phyloP scores from a whole-genome alignment of 805 yeast species.

The Lachancea lanzarotensis region DNA sequence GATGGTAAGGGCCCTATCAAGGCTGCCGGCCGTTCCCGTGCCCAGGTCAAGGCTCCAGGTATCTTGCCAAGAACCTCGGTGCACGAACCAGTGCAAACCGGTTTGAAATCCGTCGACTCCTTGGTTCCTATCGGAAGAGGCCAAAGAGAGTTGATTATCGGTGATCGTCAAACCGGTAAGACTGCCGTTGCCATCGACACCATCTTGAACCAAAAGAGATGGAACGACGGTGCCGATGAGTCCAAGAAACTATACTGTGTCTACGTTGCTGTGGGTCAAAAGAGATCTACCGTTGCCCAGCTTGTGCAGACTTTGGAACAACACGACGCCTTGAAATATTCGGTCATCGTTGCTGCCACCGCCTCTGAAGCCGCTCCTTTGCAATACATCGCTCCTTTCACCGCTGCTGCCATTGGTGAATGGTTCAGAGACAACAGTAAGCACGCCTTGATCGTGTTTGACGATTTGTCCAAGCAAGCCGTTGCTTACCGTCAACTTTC shows the following conservation, averaged over 20 bases:
- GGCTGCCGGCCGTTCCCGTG: constrained; percentile 79
- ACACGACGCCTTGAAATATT: constrained; percentile 94
- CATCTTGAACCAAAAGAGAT: constrained; percentile 97
- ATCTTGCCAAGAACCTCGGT: constrained; percentile 98
- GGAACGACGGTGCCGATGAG: constrained; percentile 95
- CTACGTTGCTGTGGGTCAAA: constrained; percentile 99
- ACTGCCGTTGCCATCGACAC: constrained; percentile 98
- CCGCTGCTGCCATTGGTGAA: constrained; percentile 99
- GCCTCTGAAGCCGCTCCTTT: constrained; percentile 99
- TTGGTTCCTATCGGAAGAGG: constrained; percentile 99
- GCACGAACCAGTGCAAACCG: constrained; percentile 99
- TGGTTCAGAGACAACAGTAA: constrained; percentile 99
- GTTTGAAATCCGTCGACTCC: constrained; percentile 98
- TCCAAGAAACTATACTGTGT: constrained; percentile 98
- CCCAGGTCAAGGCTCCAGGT: constrained; percentile 99
- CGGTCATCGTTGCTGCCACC: constrained; percentile 98
- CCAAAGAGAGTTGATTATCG: constrained; percentile 99
- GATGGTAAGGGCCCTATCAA: constrained; percentile 99
- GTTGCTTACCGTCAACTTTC: constrained; percentile 99
- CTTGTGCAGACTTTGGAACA: constrained; percentile 98
- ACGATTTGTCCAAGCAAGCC: constrained; percentile 98
- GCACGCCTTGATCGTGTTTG: constrained; percentile 95
- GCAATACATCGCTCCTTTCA: constrained; percentile 99
- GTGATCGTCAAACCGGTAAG: constrained; percentile 99
- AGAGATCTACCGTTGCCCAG: constrained; percentile 99